Evolutionary conservation across 306 rosid species (phyloP), one percentile per base, ranked within the genome.

Genomic region (Pyrus communis): DNA sequence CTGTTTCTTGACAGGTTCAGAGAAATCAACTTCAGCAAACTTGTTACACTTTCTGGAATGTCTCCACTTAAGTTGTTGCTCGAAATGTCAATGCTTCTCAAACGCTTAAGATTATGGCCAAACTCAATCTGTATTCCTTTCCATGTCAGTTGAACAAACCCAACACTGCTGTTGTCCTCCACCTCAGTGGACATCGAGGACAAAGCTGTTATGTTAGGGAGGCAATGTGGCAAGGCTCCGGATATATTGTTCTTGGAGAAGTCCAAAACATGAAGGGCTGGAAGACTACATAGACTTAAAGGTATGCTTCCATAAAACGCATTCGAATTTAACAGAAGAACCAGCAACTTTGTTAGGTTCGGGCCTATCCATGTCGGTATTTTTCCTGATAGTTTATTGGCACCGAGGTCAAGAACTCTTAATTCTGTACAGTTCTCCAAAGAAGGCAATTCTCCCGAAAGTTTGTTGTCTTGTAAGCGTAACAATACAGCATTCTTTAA

Each of bases 81-180:
- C 10, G 88, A 85, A 17, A 85, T 25, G 75, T 85, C 86, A 1
- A 82, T 68, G 69, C 62, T 46, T 58, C 66, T 79, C 31, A 82
- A 21, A 12, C 3, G 33, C 22, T 43, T 42, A 3, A 82, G 66
- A 42, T 69, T 77, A 4, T 23, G 21, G 0, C 69, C 80, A 11
- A 71, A 82, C 51, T 68, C 72, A 0, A 3, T 25, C 23, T 65
- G 57, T 10, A 33, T 58, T 31, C 82, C 86, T 77, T 79, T 85
- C 82, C 82, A 85, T 11, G 4, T 1, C 11, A 71, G 74, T 49
- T 64, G 5, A 1, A 31, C 40, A 61, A 5, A 3, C 4, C 30
- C 73, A 33, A 27, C 35, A 4, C 0, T 5, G 5, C 1, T 0
- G 23, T 9, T 3, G 4, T 9, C 43, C 6, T 12, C 10, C 7